Evolutionary conservation across 371 early-diverging fungal genomes (phyloP).

Genomic region (Mucor irregularis): DNA sequence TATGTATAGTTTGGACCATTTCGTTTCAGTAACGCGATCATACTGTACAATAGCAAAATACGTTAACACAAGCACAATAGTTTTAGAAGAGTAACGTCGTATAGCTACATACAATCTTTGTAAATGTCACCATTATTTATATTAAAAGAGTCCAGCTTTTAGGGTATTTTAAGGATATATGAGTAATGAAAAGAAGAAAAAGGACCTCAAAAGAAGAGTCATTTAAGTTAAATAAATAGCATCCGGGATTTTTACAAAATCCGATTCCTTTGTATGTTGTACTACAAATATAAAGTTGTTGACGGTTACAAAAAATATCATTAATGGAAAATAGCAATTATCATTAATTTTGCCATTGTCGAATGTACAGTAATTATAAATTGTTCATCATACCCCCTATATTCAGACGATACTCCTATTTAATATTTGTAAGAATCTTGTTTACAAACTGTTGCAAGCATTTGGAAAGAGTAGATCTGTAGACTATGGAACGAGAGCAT

Average conservation of each 20-base stretch:
- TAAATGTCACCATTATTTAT: conserved; percentile 25
- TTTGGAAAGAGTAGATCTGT: no score
- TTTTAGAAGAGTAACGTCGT: not conserved
- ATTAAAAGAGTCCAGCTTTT: conserved; percentile 1
- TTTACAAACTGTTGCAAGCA: no score
- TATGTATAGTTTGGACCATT: conserved; percentile 31
- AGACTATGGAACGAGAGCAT: no score
- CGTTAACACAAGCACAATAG: not conserved
- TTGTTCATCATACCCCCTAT: no score
- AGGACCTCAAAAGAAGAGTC: not conserved
- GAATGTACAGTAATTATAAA: not conserved
- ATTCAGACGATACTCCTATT: no score
- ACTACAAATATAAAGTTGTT: not conserved
- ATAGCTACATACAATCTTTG: conserved; percentile 31
- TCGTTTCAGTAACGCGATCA: conserved; percentile 26
- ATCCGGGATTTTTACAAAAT: not conserved
- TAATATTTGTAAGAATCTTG: no score
- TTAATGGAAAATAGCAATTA: conserved; percentile 1
- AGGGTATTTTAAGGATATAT: not conserved
- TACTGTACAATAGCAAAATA: conserved; percentile 13
- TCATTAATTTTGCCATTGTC: not conserved
- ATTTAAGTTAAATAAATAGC: not conserved
- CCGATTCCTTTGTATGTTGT: not conserved
- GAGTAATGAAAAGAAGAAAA: not conserved
- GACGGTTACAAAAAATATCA: not conserved